phyloP scores from a whole-genome alignment of 179 eudicot species.

The Beta corolliflora region DNA sequence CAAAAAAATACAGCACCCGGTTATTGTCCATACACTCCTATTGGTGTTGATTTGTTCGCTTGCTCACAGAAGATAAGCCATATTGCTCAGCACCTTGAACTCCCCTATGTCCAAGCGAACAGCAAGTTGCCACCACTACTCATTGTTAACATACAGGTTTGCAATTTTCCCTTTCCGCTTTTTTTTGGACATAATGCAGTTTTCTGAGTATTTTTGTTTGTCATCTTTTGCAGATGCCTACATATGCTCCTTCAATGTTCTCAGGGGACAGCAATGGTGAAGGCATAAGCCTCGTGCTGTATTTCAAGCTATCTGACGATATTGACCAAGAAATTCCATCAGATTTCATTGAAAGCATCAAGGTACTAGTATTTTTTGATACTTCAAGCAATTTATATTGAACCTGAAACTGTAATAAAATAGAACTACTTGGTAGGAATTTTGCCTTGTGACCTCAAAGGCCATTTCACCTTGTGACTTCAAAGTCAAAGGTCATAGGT shows the following conservation, averaged over 20 bases:
- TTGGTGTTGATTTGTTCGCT: conserved; percentile 71
- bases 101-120: conserved; percentile 53
- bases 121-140: conserved; percentile 63
- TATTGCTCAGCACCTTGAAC: conserved; percentile 77
- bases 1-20: conserved; percentile 63
- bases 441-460: too few species aligned
- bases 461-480: too few species aligned
- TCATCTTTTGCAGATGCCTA: conserved; percentile 34
- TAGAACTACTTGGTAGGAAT: too few species aligned
- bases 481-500: too few species aligned
- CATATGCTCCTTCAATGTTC: conserved; percentile 44
- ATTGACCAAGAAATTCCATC: conserved; percentile 31
- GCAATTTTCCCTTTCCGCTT: background rate
- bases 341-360: conserved; percentile 36
- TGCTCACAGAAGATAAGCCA: conserved; percentile 68
- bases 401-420: too few species aligned
- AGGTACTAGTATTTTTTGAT: conserved; percentile 23
- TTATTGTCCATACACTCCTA: conserved; percentile 69
- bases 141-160: conserved; percentile 85
- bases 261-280: conserved; percentile 42
- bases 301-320: conserved; percentile 40
- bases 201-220: background rate
- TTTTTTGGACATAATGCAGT: background rate
- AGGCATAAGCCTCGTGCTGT: conserved; percentile 41
- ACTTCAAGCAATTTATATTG: background rate